These are phyloP conservation scores for Lipomyces yarrowii DNA, from an alignment of 1,139 yeast species.

Conservation along the genomic window DNA sequence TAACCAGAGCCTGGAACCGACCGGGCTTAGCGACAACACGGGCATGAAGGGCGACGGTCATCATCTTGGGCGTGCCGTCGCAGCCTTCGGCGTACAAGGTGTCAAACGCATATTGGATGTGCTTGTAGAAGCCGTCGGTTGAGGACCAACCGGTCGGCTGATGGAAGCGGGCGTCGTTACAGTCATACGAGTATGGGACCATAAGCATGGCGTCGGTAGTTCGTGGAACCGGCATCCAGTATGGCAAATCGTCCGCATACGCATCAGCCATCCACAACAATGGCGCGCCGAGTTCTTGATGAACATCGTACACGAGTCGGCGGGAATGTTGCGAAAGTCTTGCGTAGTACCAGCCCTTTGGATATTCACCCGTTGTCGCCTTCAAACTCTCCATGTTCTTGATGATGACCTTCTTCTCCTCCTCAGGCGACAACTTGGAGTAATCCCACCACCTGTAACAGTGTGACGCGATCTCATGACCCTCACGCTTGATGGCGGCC, in stretches of 20 bases:
- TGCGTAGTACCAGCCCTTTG: slow-evolving; percentile 46
- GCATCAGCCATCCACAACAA: slow-evolving; percentile 44
- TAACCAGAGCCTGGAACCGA: slow-evolving; percentile 43
- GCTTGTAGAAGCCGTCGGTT: slow-evolving; percentile 38
- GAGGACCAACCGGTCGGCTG: slow-evolving; percentile 37
- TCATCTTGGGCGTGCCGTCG: slow-evolving; percentile 40
- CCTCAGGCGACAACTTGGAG: slow-evolving; percentile 39
- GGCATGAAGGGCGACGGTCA: slow-evolving; percentile 46
- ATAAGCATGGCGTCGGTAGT: slow-evolving; percentile 41
- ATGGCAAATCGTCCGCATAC: slow-evolving; percentile 46
- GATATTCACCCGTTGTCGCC: slow-evolving; percentile 40
- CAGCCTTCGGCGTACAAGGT: slow-evolving; percentile 46
- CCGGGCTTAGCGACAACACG: slow-evolving; percentile 48
- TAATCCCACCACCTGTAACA: slow-evolving; percentile 48
- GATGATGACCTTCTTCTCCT: slow-evolving; percentile 42
- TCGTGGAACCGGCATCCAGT: slow-evolving; percentile 43
- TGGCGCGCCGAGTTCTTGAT: slow-evolving; percentile 42
- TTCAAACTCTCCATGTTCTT: slow-evolving; percentile 40
- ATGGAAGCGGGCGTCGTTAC: slow-evolving; percentile 44
- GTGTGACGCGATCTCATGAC: slow-evolving; percentile 48
- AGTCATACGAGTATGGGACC: slow-evolving; percentile 45
- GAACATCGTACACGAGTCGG: slow-evolving; percentile 43
- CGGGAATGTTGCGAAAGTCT: slow-evolving; percentile 43
- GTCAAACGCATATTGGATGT: slow-evolving; percentile 45
- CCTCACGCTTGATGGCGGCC: slow-evolving; percentile 45